A percentile compares a stretch with the other conserved stretches of the same genome.
Conservation (phyloP, 2,329 filamentous ascomycete species). For the Scedosporium minutisporum region DNA sequence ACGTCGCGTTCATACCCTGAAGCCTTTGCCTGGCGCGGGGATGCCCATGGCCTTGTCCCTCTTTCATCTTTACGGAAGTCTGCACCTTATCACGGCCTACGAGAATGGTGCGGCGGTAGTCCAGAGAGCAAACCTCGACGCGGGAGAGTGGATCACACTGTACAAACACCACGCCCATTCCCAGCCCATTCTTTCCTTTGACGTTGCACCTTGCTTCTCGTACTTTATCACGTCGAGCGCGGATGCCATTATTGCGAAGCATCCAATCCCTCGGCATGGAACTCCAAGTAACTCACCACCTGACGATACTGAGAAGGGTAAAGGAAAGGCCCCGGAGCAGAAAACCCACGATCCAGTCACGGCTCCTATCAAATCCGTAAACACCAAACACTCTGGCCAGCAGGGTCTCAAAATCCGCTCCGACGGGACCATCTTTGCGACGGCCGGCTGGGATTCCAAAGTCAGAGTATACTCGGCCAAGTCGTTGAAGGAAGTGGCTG, state of each 20-base stretch:
- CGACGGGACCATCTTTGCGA: slow-evolving; percentile 77
- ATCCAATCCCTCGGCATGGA: slow-evolving; percentile 45
- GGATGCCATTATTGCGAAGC: slow-evolving; percentile 69
- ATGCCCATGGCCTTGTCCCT: slow-evolving; percentile 84
- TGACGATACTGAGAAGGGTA: not conserved
- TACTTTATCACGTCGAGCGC: slow-evolving; percentile 74
- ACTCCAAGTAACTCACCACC: not conserved
- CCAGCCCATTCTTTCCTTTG: slow-evolving; percentile 73
- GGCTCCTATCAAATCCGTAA: slow-evolving; percentile 46
- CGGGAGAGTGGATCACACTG: slow-evolving; percentile 35
- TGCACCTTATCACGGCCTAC: slow-evolving; percentile 67
- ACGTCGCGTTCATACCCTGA: slow-evolving; percentile 51
- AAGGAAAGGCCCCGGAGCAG: not conserved
- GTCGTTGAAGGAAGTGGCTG: slow-evolving; percentile 77
- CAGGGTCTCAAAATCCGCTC: slow-evolving; percentile 69
- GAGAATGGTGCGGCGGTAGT: slow-evolving; percentile 73
- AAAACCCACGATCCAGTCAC: not conserved
- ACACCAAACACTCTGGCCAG: slow-evolving; percentile 86
- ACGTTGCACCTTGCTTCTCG: slow-evolving; percentile 36
- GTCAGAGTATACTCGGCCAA: slow-evolving; percentile 73
- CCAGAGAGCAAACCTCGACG: slow-evolving; percentile 37
- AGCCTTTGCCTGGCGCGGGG: slow-evolving; percentile 44
- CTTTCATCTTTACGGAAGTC: slow-evolving; percentile 35
- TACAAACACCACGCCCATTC: slow-evolving; percentile 62
- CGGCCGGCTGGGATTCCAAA: slow-evolving; percentile 83